Evolutionary conservation across 2,329 filamentous ascomycete species (phyloP).

Genomic region (Ceratocystiopsis brevicomis): DNA sequence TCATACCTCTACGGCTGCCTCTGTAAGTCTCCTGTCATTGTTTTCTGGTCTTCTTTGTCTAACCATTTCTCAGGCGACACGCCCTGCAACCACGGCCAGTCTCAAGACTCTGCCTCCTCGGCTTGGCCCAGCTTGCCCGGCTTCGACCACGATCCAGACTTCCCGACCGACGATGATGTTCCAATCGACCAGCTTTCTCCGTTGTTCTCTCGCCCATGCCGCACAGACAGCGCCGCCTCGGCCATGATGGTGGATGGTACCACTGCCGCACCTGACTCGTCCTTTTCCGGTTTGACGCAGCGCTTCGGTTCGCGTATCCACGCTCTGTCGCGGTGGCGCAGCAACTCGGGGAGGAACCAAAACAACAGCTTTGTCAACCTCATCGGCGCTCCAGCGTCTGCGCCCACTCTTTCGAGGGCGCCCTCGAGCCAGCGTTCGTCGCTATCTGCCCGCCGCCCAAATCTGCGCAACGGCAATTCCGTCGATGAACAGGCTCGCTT

Average conservation of each 20-base stretch:
- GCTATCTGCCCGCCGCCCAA: conserved; percentile 41
- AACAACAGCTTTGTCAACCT: conserved; percentile 20
- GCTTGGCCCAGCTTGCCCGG: too few relatives aligned
- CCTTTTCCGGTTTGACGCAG: conserved; percentile 42
- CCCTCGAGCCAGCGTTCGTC: conserved; percentile 64
- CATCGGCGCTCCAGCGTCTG: conserved; percentile 45
- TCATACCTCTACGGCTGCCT: conserved; percentile 44
- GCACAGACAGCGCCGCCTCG: too few relatives aligned
- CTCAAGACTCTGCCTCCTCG: too few relatives aligned
- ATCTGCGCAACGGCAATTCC: conserved; percentile 7
- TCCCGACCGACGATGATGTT: conserved; percentile 45
- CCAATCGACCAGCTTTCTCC: conserved; percentile 9
- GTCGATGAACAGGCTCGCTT: conserved; percentile 33
- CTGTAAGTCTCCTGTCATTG: conserved; percentile 36
- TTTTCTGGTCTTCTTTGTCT: neutral
- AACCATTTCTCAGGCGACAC: conserved; percentile 32
- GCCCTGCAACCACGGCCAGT: conserved; percentile 34
- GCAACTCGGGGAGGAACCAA: conserved; percentile 23
- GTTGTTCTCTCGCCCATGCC: too few relatives aligned
- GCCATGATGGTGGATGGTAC: neutral
- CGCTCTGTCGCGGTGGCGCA: conserved; percentile 29
- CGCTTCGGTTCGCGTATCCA: conserved; percentile 45
- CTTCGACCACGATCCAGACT: conserved; percentile 47
- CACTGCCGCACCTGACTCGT: conserved; percentile 24
- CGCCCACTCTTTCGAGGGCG: conserved; percentile 48